These are phyloP conservation scores for Fragaria nilgerrensis DNA, from an alignment of 306 rosid genomes.

Conservation along the genomic window DNA sequence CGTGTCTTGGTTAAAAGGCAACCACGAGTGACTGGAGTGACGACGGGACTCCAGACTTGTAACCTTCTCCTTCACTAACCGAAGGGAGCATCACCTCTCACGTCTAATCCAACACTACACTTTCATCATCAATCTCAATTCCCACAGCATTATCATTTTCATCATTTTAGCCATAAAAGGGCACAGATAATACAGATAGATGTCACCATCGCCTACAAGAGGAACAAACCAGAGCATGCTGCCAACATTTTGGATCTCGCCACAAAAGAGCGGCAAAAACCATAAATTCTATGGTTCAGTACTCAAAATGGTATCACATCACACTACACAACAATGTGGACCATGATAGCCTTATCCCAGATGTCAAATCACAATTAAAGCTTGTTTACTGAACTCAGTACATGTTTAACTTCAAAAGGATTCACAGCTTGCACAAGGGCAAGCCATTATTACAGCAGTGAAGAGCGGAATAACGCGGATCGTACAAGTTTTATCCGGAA, in stretches of 20 bases:
- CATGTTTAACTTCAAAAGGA: neutral
- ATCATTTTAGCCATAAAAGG: neutral
- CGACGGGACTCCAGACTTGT: neutral
- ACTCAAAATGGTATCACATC: neutral
- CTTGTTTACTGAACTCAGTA: neutral
- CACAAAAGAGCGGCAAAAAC: neutral
- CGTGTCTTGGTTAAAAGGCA: neutral
- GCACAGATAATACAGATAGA: neutral
- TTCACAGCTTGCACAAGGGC: constrained; percentile 10
- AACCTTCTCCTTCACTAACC: neutral
- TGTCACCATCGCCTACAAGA: neutral
- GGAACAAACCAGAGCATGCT: neutral
- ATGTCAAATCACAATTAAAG: neutral
- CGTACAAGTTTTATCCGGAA: constrained; percentile 15
- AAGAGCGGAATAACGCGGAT: neutral
- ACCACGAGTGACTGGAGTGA: neutral
- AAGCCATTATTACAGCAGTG: constrained; percentile 18
- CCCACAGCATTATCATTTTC: neutral
- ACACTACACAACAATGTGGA: neutral
- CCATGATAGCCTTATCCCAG: neutral
- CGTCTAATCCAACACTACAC: neutral
- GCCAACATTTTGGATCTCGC: neutral
- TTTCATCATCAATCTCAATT: neutral
- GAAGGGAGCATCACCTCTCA: neutral
- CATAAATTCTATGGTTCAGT: neutral